These are phyloP conservation scores for Aspergillus quadricinctus DNA, from an alignment of 2,329 filamentous ascomycete species.

Conservation along the genomic window DNA sequence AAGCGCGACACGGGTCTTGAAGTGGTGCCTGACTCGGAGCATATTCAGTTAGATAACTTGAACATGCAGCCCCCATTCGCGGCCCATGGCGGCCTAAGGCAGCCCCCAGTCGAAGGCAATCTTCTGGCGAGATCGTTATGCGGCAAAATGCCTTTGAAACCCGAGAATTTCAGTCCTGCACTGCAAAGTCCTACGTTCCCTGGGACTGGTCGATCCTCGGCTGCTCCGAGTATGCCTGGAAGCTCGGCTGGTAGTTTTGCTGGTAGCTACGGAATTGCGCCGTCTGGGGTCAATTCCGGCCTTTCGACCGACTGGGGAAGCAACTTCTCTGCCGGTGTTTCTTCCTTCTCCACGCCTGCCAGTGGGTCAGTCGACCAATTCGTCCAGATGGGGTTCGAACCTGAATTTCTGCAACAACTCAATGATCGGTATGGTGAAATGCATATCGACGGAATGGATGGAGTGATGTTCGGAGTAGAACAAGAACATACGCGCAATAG, in stretches of 20 bases:
- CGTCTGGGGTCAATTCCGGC: slow-evolving; percentile 20
- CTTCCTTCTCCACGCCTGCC: slow-evolving; percentile 31
- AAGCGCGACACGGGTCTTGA: slow-evolving; percentile 42
- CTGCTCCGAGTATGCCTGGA: slow-evolving; percentile 31
- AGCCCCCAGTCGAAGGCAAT: slow-evolving; percentile 33
- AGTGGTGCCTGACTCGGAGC: slow-evolving; percentile 26
- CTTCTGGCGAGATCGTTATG: slow-evolving; percentile 19
- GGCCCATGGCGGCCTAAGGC: slow-evolving; percentile 31
- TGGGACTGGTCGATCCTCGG: slow-evolving; percentile 30
- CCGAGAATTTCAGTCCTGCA: slow-evolving; percentile 25
- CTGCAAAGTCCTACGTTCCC: slow-evolving; percentile 30
- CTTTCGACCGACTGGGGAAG: slow-evolving; percentile 33
- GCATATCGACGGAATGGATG: slow-evolving; percentile 27
- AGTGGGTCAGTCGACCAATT: slow-evolving; percentile 29
- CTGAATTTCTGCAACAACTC: slow-evolving; percentile 33
- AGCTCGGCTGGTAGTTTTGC: slow-evolving; percentile 34
- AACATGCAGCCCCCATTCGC: slow-evolving; percentile 43
- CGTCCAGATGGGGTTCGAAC: slow-evolving; percentile 37
- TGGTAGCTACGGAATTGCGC: slow-evolving; percentile 30
- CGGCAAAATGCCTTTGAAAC: slow-evolving; percentile 21
- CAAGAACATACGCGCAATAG: slow-evolving; percentile 6
- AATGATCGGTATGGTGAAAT: slow-evolving; percentile 33
- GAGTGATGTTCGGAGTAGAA: slow-evolving; percentile 18
- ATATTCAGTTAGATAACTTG: slow-evolving; percentile 34
- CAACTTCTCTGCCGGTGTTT: slow-evolving; percentile 25